Conservation (phyloP, 2,329 filamentous ascomycete species). For the Cladosporium sphaerospermum region DNA sequence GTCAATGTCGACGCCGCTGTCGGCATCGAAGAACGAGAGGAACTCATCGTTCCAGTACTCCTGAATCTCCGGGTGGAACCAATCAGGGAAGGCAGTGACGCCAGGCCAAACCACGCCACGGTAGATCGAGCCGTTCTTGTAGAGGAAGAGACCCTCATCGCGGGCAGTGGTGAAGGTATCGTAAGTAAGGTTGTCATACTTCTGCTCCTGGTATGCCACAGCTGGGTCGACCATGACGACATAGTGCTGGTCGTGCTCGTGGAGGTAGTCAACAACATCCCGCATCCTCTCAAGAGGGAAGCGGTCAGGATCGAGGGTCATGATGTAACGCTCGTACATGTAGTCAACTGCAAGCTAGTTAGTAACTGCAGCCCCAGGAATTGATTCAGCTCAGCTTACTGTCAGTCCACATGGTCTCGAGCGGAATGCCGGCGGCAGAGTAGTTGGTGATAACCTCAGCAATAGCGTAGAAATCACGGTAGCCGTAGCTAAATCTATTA, state of each 20-base stretch:
- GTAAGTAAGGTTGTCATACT: slow-evolving; percentile 16
- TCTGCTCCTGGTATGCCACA: slow-evolving; percentile 23
- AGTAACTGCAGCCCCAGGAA: neutral
- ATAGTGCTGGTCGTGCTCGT: slow-evolving; percentile 31
- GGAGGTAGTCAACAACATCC: slow-evolving; percentile 51
- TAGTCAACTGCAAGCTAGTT: slow-evolving; percentile 26
- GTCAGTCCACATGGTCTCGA: slow-evolving; percentile 70
- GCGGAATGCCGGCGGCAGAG: slow-evolving; percentile 56
- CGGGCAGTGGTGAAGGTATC: slow-evolving; percentile 9
- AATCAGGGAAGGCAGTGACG: slow-evolving; percentile 49
- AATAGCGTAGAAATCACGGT: slow-evolving; percentile 52
- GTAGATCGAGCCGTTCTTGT: slow-evolving; percentile 49
- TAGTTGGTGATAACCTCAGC: slow-evolving; percentile 62
- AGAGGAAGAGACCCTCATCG: slow-evolving; percentile 41
- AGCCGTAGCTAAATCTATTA: slow-evolving; percentile 35
- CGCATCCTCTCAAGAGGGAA: slow-evolving; percentile 59
- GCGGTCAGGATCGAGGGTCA: slow-evolving; percentile 58
- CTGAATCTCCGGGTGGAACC: slow-evolving; percentile 61
- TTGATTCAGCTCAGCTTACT: slow-evolving; percentile 34
- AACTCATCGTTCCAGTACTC: slow-evolving; percentile 68
- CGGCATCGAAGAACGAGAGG: slow-evolving; percentile 54
- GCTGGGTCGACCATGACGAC: slow-evolving; percentile 70
- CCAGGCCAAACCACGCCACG: slow-evolving; percentile 72
- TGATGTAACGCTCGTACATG: slow-evolving; percentile 47
- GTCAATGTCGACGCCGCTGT: slow-evolving; percentile 66